phyloP scores from a whole-genome alignment of 1,284 basidiomycete species.

The Ustilago cynodontis region DNA sequence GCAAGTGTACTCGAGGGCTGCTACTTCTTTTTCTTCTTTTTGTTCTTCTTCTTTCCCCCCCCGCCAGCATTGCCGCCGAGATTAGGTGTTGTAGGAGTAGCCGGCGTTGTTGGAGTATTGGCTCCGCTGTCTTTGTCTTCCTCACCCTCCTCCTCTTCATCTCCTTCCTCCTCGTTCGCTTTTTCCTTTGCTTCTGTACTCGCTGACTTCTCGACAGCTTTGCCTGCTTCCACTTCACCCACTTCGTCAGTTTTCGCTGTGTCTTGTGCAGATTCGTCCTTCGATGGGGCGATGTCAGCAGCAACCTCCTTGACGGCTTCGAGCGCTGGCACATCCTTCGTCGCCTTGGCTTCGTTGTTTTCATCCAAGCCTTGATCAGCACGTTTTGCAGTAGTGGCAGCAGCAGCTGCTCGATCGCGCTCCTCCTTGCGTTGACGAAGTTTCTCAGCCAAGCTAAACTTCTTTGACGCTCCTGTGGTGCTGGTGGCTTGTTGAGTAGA shows the following conservation, averaged over 20 bases:
- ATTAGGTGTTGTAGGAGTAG: slow-evolving; percentile 25
- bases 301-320: background rate
- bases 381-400: slow-evolving; percentile 14
- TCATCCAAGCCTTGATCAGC: background rate
- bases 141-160: slow-evolving; percentile 14
- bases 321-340: background rate
- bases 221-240: background rate
- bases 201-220: background rate
- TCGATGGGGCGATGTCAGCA: background rate
- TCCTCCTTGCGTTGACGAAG: slow-evolving; percentile 46
- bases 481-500: background rate
- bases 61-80: slow-evolving; percentile 3
- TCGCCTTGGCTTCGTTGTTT: background rate
- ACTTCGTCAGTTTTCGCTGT: background rate
- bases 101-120: slow-evolving; percentile 20
- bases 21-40: slow-evolving; percentile 44
- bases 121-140: slow-evolving; percentile 22
- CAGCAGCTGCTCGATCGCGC: slow-evolving; percentile 38
- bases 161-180: slow-evolving; percentile 8
- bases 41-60: slow-evolving; percentile 20
- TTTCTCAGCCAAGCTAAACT: slow-evolving; percentile 49
- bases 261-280: background rate
- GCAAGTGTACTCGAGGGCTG: too few relatives aligned
- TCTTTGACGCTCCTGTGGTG: slow-evolving; percentile 20
- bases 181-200: background rate